phyloP scores from a whole-genome alignment of 768 basidiomycete genomes.

The Amanita exitialis region DNA sequence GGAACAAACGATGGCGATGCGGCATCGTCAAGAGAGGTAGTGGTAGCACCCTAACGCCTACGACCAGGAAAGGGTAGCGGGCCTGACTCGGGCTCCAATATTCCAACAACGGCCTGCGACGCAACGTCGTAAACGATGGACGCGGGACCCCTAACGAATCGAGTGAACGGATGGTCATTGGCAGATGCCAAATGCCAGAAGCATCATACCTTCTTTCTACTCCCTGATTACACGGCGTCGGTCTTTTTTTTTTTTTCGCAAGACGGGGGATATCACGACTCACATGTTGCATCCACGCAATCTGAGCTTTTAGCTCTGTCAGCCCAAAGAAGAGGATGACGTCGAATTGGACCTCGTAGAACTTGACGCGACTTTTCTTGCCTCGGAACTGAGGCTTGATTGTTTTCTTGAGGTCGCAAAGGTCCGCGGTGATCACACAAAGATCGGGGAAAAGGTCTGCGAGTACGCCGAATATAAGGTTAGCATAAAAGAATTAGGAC shows the following conservation, averaged over 20 bases:
- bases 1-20: no score
- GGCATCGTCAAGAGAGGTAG: no score
- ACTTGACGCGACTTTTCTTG: constrained; percentile 15
- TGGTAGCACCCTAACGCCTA: no score
- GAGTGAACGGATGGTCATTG: not conserved
- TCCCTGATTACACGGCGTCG: constrained; percentile 5
- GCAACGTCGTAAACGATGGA: not conserved
- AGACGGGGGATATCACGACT: not conserved
- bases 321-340: constrained; percentile 32
- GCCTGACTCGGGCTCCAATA: no score
- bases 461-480: not conserved
- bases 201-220: constrained; percentile 11
- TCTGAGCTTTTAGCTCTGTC: constrained; percentile 37
- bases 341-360: constrained; percentile 21
- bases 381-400: not conserved
- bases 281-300: constrained; percentile 33
- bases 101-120: no score
- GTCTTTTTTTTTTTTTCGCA: no score
- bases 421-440: constrained; percentile 15
- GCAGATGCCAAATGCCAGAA: not conserved
- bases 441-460: constrained; percentile 12
- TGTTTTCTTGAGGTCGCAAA: constrained; percentile 8
- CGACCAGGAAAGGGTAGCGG: no score
- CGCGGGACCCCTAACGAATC: not conserved
- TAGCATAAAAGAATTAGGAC: not conserved